These are phyloP conservation scores for Quambalaria eucalypti DNA, from an alignment of 1,284 basidiomycete genomes.

Conservation along the genomic window DNA sequence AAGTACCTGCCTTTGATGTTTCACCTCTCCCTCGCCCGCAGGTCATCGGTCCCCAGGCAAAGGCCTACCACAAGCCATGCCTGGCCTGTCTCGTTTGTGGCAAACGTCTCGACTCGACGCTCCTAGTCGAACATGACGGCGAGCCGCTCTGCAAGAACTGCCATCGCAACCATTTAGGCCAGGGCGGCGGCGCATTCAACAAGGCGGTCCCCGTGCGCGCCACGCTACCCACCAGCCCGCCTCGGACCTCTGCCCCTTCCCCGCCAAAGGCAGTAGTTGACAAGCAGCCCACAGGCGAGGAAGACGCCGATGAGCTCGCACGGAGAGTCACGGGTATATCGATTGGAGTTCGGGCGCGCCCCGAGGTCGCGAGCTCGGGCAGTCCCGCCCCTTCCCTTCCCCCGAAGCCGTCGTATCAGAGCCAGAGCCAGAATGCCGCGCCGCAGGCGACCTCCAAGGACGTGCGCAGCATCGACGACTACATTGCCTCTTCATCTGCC, in stretches of 20 bases:
- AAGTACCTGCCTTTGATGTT: too few species aligned
- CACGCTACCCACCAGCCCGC: slow-evolving; percentile 13
- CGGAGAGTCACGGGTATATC: background rate
- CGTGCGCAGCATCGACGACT: background rate
- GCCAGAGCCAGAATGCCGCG: background rate
- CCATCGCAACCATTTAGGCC: slow-evolving; percentile 40
- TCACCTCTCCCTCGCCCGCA: slow-evolving; percentile 1
- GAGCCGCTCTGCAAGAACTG: slow-evolving; percentile 45
- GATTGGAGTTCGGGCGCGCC: background rate
- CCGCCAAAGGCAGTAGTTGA: slow-evolving; percentile 9
- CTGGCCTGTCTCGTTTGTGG: slow-evolving; percentile 42
- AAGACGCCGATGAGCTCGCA: slow-evolving; percentile 14
- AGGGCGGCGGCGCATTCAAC: slow-evolving; percentile 42
- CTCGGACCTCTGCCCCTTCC: slow-evolving; percentile 9
- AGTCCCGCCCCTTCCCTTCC: background rate
- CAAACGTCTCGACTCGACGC: slow-evolving; percentile 40
- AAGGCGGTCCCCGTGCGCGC: slow-evolving; percentile 39
- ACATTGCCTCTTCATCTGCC: background rate
- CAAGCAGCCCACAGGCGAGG: slow-evolving; percentile 2
- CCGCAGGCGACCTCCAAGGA: background rate
- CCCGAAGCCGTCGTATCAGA: background rate
- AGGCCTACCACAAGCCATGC: slow-evolving; percentile 43
- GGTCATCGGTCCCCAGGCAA: slow-evolving; percentile 40
- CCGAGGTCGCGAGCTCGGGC: slow-evolving; percentile 6
- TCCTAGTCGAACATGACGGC: slow-evolving; percentile 43